Base-by-base conservation (phyloP, 2,329 filamentous ascomycete species). In the Trichoderma arundinaceum region DNA sequence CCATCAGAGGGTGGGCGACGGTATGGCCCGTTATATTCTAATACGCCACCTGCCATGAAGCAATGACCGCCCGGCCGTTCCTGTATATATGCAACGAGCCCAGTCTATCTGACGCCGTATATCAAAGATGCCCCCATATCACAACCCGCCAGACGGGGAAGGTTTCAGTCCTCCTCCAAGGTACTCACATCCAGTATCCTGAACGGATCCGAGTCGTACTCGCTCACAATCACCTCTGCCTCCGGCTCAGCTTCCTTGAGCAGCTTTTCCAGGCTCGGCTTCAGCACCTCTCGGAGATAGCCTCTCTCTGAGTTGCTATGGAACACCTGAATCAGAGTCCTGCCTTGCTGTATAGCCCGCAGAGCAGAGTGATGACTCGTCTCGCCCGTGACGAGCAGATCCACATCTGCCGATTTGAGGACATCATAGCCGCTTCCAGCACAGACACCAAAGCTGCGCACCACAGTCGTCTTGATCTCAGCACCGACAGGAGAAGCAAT, bases 281-380 rank as follows among this genome's bases (percentile, higher is more conserved):
- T 84, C 80, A 99, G 84, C 53, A 91, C 87, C 66, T 89, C 83
- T 66, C 84, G 84, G 72, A 99, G 78, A 74, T 94, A 99, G 0
- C 88, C 89, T 41, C 95, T 83, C 81, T 99, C 95, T 0, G 92
- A 95, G 77, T 98, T 98, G 71, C 91, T 94, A 77, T 99, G 95
- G 72, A 97, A 96, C 54, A 96, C 84, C 46, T 90, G 90, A 59
- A 98, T 86, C 0, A 98, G 91, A 63, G 88, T 90, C 69, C 89
- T 89, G 1, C 94, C 94, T 66, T 89, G 86, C 80, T 97, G 94
- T 33, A 91, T 92, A 1, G 93, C 92, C 44, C 91, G 87, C 66
- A 99, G 84, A 3, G 94, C 93, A 69, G 95, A 92, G 75, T 99
- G 95, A 75, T 99, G 95, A 72, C 88, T 91, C 82, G 98, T 86